Conservation (phyloP, 768 basidiomycete genomes). For the Suillus brevipes region DNA sequence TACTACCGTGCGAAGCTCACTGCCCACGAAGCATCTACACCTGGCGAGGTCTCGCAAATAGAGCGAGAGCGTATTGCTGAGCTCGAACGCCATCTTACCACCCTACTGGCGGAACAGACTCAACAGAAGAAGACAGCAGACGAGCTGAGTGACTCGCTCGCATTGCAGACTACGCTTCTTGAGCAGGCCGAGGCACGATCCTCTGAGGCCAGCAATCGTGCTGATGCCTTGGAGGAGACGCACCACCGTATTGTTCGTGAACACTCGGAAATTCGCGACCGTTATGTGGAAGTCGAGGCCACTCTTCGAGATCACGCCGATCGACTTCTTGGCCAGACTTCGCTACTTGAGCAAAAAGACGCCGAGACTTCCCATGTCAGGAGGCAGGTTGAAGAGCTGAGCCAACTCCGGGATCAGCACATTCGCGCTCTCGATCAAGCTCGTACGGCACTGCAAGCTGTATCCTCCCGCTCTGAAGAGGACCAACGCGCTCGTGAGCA, state of each 20-base stretch:
- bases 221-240: slow-evolving; percentile 69
- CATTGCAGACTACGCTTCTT: slow-evolving; percentile 72
- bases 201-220: slow-evolving; percentile 70
- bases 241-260: slow-evolving; percentile 65
- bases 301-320: slow-evolving; percentile 77
- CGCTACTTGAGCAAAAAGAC: slow-evolving; percentile 73
- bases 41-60: slow-evolving; percentile 63
- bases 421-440: slow-evolving; percentile 87
- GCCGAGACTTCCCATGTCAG: slow-evolving; percentile 70
- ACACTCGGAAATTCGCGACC: slow-evolving; percentile 69
- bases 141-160: slow-evolving; percentile 72
- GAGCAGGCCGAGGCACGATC: slow-evolving; percentile 81
- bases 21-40: slow-evolving; percentile 73
- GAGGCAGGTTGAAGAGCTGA: slow-evolving; percentile 71
- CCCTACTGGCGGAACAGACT: slow-evolving; percentile 61
- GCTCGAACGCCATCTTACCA: slow-evolving; percentile 70
- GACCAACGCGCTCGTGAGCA: slow-evolving; percentile 70
- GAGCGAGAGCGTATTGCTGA: slow-evolving; percentile 78
- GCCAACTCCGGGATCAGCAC: slow-evolving; percentile 76
- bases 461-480: slow-evolving; percentile 77
- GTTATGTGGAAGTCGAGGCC: slow-evolving; percentile 57
- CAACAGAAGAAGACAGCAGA: slow-evolving; percentile 68
- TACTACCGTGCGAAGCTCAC: slow-evolving; percentile 95
- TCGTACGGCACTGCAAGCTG: slow-evolving; percentile 70
- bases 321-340: slow-evolving; percentile 69